Conservation (phyloP, 768 basidiomycete genomes). For the Russula compacta region DNA sequence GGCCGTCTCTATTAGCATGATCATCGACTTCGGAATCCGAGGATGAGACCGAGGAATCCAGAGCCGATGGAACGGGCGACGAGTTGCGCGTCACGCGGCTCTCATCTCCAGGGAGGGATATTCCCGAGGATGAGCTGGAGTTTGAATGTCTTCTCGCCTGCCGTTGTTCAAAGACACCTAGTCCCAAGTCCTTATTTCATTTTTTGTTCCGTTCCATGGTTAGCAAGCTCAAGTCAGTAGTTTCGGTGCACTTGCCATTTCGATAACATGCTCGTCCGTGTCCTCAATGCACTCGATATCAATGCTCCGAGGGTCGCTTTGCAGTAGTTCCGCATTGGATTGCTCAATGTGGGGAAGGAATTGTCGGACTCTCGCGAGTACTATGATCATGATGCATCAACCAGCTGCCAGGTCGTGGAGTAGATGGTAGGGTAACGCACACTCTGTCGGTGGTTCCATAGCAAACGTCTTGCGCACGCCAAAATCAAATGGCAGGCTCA, state of each 20-base stretch:
- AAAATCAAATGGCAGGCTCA: conserved; percentile 19
- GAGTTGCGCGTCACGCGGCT: neutral
- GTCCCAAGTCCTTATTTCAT: conserved; percentile 20
- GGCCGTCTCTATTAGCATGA: neutral
- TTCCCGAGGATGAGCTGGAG: conserved; percentile 13
- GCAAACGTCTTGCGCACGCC: conserved; percentile 21
- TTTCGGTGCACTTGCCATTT: conserved; percentile 41
- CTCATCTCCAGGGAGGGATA: neutral
- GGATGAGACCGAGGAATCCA: neutral
- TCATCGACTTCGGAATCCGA: neutral
- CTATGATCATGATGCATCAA: conserved; percentile 28
- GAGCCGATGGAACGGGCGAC: neutral
- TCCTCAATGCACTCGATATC: conserved; percentile 57
- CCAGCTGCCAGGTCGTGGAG: neutral
- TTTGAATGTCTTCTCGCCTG: conserved; percentile 8
- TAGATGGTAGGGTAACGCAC: conserved; percentile 4
- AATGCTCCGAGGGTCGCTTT: conserved; percentile 46
- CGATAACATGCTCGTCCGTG: conserved; percentile 45
- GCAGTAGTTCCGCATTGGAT: conserved; percentile 46
- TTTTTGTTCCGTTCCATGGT: neutral
- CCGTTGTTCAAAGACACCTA: conserved; percentile 24
- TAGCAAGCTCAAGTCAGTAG: neutral
- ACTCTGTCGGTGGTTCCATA: conserved; percentile 20
- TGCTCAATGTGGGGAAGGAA: conserved; percentile 62
- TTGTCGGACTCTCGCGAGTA: conserved; percentile 53